phyloP scores from a whole-genome alignment of 1,284 basidiomycete genomes.

The Chalciporus sp. region DNA sequence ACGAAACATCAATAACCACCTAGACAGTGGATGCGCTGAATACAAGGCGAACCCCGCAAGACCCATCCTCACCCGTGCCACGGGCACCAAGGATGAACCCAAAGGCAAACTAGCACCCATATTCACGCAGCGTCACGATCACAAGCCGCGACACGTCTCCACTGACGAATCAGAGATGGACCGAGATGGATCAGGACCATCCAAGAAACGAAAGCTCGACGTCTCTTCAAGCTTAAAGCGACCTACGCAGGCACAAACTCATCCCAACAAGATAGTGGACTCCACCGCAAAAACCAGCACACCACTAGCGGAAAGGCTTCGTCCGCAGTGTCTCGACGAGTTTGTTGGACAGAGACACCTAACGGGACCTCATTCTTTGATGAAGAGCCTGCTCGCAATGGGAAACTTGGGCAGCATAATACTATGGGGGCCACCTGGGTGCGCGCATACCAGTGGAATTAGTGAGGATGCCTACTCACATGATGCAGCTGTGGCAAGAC shows the following conservation, averaged over 20 bases:
- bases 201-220: slow-evolving; percentile 36
- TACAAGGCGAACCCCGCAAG: slow-evolving; percentile 5
- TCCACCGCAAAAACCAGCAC: slow-evolving; percentile 39
- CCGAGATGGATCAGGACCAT: slow-evolving; percentile 13
- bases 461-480: not conserved
- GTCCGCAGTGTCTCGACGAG: slow-evolving; percentile 61
- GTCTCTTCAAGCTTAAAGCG: slow-evolving; percentile 2
- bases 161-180: not conserved
- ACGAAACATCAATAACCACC: slow-evolving; percentile 47
- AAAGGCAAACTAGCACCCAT: slow-evolving; percentile 33
- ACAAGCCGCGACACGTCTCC: not conserved
- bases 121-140: slow-evolving; percentile 28
- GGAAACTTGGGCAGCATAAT: slow-evolving; percentile 63
- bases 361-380: slow-evolving; percentile 51
- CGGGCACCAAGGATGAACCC: slow-evolving; percentile 9
- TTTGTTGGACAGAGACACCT: slow-evolving; percentile 73
- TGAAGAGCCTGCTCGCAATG: slow-evolving; percentile 50
- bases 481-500: slow-evolving; percentile 71
- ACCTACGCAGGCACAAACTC: slow-evolving; percentile 25
- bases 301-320: slow-evolving; percentile 68
- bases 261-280: slow-evolving; percentile 24
- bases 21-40: slow-evolving; percentile 48
- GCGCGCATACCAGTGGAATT: slow-evolving; percentile 19
- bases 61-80: slow-evolving; percentile 1
- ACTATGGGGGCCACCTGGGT: slow-evolving; percentile 79